phyloP scores from a whole-genome alignment of 306 rosid species.

The Erythrophleum fordii region DNA sequence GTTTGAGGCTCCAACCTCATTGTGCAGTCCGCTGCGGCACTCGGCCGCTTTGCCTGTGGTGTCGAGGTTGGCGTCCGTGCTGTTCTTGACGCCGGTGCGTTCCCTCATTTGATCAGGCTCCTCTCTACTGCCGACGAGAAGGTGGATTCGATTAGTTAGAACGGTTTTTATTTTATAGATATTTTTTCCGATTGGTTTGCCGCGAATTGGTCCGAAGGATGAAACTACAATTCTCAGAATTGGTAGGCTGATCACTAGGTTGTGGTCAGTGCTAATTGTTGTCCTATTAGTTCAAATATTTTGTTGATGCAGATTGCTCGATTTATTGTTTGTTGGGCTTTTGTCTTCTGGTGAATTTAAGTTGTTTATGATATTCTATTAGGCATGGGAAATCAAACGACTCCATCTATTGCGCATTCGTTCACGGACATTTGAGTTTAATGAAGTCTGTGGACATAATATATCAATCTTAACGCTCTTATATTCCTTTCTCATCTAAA shows the following conservation, averaged over 20 bases:
- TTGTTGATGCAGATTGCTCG: not conserved
- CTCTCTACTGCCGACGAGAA: constrained; percentile 56
- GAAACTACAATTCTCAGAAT: constrained; percentile 27
- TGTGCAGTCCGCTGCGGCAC: constrained; percentile 70
- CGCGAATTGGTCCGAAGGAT: constrained; percentile 19
- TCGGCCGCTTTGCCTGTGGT: constrained; percentile 77
- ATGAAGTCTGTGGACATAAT: not conserved
- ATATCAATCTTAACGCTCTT: not conserved
- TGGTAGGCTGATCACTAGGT: constrained; percentile 7
- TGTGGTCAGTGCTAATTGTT: constrained; percentile 9
- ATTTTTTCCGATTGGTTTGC: constrained; percentile 12
- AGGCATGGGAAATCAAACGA: too few species aligned
- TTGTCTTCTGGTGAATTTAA: too few species aligned
- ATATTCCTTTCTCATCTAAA: not conserved
- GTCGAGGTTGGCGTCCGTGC: constrained; percentile 65
- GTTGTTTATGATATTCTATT: too few species aligned
- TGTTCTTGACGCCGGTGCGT: constrained; percentile 65
- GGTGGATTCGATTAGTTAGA: constrained; percentile 42
- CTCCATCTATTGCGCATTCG: not conserved
- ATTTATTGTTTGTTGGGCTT: too few species aligned
- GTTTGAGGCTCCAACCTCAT: constrained; percentile 54
- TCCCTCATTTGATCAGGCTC: constrained; percentile 54
- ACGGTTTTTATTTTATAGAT: not conserved
- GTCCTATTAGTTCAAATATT: not conserved
- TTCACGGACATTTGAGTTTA: not conserved